phyloP scores from a whole-genome alignment of 2,329 filamentous ascomycete genomes.

The Colletotrichum costaricense region DNA sequence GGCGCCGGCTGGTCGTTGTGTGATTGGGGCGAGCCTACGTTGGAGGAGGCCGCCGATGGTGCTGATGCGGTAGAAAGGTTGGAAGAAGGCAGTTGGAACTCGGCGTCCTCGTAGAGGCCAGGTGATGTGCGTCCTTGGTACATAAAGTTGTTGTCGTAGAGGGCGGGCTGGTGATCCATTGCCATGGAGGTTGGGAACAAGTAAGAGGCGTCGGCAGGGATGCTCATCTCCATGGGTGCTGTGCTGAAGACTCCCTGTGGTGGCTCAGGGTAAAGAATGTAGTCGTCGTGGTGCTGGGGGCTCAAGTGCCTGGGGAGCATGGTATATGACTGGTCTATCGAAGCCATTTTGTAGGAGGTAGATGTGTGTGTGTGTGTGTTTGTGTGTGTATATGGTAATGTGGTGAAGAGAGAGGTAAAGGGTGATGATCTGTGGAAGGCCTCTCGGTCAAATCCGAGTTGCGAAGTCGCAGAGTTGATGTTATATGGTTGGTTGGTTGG shows the following conservation, averaged over 20 bases:
- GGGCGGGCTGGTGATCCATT: conserved; percentile 55
- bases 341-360: conserved; percentile 36
- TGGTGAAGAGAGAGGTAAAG: not conserved
- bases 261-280: conserved; percentile 59
- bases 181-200: conserved; percentile 54
- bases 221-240: conserved; percentile 59
- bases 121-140: conserved; percentile 61
- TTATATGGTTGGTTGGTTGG: conserved; percentile 17
- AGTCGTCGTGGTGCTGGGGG: conserved; percentile 49
- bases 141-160: conserved; percentile 62
- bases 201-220: conserved; percentile 58
- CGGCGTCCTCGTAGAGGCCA: conserved; percentile 62
- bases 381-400: not conserved
- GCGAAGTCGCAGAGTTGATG: not conserved
- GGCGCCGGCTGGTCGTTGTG: conserved; percentile 67
- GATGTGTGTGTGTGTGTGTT: not conserved
- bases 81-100: conserved; percentile 63
- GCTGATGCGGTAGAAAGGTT: conserved; percentile 71
- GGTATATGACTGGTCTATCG: conserved; percentile 41
- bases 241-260: conserved; percentile 53
- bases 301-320: conserved; percentile 41
- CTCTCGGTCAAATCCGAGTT: not conserved
- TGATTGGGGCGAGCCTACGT: conserved; percentile 75
- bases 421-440: not conserved
- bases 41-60: conserved; percentile 74